Evolutionary conservation across 139 green algal species (phyloP), one percentile per base, ranked within the genome.

Genomic region (Ettlia oleoabundans): DNA sequence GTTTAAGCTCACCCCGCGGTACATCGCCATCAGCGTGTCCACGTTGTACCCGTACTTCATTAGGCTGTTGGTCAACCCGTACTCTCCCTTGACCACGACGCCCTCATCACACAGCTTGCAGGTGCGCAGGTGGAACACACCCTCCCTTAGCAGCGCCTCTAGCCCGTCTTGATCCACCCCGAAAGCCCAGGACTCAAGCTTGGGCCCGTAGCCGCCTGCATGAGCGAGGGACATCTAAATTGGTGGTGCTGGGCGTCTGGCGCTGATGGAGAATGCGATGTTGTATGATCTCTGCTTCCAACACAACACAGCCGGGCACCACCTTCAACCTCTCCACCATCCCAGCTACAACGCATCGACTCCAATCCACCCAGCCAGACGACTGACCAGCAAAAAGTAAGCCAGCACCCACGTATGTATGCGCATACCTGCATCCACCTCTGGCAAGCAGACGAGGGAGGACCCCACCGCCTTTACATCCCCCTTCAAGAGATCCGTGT

Each of bases 51-150:
- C 91, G 19, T 76, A 62, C 35, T 87, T 72, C 19, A 95, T 80
- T 35, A 96, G 73, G 0, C 73, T 72, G 4, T 58, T 71, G 15
- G 88, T 90, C 8, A 96, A 76, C 41, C 92, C 91, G 76, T 96
- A 96, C 88, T 96, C 93, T 0, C 93, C 64, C 72, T 86, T 82
- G 26, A 84, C 86, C 33, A 92, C 88, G n/a, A 92, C 69, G 24
- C 86, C 86, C 33, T 89, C 86, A 62, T 73, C 65, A 78, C 93
- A 95, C n/a, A 90, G 85, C 86, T 96, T 95, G 89, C 93, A 95
- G 28, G 77, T 88, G 53, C 91, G 86, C 19, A 92, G 53, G 30
- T 84, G 28, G 55, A 92, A 94, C 19, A 89, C 87, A 13, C 83
- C 85, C n/a, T 76, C 82, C 0, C 68, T 47, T 22, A 90, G 64